Conservation (phyloP, 2,329 filamentous ascomycete genomes). For the Fusarium equiseti region DNA sequence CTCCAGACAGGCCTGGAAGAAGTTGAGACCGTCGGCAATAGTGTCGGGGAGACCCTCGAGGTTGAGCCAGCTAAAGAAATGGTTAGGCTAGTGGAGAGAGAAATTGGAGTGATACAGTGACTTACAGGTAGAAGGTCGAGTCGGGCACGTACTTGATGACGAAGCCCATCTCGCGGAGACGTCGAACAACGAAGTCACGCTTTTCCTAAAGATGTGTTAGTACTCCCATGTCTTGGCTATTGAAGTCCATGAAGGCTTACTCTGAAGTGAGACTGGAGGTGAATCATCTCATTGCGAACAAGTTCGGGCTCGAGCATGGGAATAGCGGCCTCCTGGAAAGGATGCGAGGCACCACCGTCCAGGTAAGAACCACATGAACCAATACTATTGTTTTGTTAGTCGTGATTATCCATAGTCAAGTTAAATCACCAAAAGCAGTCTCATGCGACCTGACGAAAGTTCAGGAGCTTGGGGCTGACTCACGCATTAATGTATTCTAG, state of each 20-base stretch:
- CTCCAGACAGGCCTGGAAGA: conserved; percentile 92
- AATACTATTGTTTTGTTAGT: conserved; percentile 64
- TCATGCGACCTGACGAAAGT: not conserved
- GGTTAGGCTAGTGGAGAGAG: not conserved
- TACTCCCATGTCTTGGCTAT: not conserved
- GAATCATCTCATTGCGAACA: conserved; percentile 87
- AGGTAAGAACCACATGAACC: conserved; percentile 94
- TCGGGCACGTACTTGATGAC: conserved; percentile 85
- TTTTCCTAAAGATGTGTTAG: conserved; percentile 70
- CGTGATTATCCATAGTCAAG: not conserved
- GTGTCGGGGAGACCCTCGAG: conserved; percentile 77
- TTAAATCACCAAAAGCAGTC: not conserved
- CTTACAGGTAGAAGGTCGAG: conserved; percentile 92
- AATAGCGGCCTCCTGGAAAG: conserved; percentile 94
- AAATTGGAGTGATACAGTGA: not conserved
- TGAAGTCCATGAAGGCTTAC: conserved; percentile 52
- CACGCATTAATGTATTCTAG: conserved; percentile 87
- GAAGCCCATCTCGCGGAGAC: conserved; percentile 89
- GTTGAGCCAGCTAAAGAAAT: conserved; percentile 62
- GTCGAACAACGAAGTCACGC: conserved; percentile 87
- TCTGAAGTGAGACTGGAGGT: conserved; percentile 88
- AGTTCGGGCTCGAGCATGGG: conserved; percentile 90
- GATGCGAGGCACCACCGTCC: conserved; percentile 92
- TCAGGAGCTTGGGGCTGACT: conserved; percentile 40
- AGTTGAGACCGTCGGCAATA: conserved; percentile 94